Evolutionary conservation across 1,284 basidiomycete genomes (phyloP).

Genomic region (Somion occarium): DNA sequence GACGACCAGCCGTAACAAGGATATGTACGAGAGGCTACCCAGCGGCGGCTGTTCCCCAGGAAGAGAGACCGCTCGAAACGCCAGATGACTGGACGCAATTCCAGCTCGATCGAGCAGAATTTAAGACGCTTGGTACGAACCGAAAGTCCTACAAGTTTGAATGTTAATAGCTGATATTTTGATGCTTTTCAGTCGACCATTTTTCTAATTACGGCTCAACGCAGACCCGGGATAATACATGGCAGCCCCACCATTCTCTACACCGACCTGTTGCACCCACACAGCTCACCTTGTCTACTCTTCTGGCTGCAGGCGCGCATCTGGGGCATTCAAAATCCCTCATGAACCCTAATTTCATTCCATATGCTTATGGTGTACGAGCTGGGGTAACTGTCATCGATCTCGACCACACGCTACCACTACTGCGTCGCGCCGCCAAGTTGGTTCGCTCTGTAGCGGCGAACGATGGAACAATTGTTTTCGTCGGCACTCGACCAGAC

Average conservation of each 20-base stretch:
- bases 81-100: slow-evolving; percentile 62
- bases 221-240: slow-evolving; percentile 66
- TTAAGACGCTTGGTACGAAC: slow-evolving; percentile 52
- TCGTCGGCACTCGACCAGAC: slow-evolving; percentile 85
- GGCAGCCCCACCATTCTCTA: slow-evolving; percentile 70
- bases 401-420: slow-evolving; percentile 89
- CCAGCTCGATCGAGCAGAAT: slow-evolving; percentile 51
- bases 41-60: slow-evolving; percentile 22
- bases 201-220: slow-evolving; percentile 76
- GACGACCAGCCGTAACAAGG: slow-evolving; percentile 12
- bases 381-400: slow-evolving; percentile 93
- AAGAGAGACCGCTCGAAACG: slow-evolving; percentile 36
- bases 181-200: slow-evolving; percentile 46
- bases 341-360: slow-evolving; percentile 84
- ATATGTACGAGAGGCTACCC: slow-evolving; percentile 14
- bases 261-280: slow-evolving; percentile 59
- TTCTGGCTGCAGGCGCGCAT: slow-evolving; percentile 91
- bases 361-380: slow-evolving; percentile 93
- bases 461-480: slow-evolving; percentile 83
- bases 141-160: slow-evolving; percentile 5
- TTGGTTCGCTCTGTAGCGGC: slow-evolving; percentile 82
- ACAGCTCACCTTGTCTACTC: slow-evolving; percentile 79
- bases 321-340: slow-evolving; percentile 84
- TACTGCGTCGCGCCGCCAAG: slow-evolving; percentile 86
- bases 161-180: slow-evolving; percentile 8